Evolutionary conservation across 2,329 filamentous ascomycete genomes (phyloP).

Genomic region (Fusarium sp.): DNA sequence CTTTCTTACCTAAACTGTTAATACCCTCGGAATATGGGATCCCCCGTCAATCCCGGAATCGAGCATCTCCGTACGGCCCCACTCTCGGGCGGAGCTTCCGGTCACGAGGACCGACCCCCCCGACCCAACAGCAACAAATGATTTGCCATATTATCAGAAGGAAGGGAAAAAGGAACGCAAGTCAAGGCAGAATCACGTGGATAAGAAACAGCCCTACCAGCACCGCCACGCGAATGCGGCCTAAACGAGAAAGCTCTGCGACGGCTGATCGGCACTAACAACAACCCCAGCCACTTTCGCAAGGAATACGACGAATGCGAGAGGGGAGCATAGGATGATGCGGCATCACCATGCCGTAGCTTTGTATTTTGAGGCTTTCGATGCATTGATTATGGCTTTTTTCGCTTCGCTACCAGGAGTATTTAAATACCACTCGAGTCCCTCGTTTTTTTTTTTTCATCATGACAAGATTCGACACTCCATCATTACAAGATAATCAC

Average conservation of each 20-base stretch:
- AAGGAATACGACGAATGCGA: slow-evolving; percentile 39
- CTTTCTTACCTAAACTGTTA: neutral
- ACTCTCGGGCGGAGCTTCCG: neutral
- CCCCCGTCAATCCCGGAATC: neutral
- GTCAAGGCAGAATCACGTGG: slow-evolving; percentile 9
- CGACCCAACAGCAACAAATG: neutral
- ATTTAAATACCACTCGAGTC: slow-evolving; percentile 21
- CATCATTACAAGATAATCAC: neutral
- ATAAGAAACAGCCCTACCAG: slow-evolving; percentile 9
- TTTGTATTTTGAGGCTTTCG: neutral
- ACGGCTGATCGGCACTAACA: neutral
- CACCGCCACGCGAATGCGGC: slow-evolving; percentile 21
- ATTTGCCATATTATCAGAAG: neutral
- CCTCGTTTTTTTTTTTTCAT: neutral
- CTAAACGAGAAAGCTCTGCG: neutral
- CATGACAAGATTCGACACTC: neutral
- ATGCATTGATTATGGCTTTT: slow-evolving; percentile 1
- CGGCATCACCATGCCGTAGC: neutral
- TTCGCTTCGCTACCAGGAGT: neutral
- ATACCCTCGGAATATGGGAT: neutral
- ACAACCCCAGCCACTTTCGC: neutral
- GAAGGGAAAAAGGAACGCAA: neutral
- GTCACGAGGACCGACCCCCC: neutral
- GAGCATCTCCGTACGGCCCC: neutral
- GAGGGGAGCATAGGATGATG: slow-evolving; percentile 1